A percentile compares a stretch with the other conserved stretches of the same genome.
Evolutionary conservation across 352 stramenopile genomes (phyloP).

Genomic region (Thalassiosira mediterranea): DNA sequence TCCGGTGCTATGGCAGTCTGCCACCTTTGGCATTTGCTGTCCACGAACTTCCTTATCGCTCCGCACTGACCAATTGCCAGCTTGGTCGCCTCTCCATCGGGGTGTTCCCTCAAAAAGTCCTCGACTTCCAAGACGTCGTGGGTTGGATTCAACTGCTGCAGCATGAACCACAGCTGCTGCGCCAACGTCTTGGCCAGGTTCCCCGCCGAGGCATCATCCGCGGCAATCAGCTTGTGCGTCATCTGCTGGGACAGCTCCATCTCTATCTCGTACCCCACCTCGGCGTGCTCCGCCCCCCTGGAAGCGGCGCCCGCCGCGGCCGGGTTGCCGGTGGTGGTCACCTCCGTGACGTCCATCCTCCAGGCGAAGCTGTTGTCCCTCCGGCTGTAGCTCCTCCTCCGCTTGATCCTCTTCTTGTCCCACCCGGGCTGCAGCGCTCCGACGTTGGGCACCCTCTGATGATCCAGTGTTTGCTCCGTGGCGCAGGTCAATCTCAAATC

Average conservation of each 20-base stretch:
- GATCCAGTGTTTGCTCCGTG: constrained; percentile 64
- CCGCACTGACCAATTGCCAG: constrained; percentile 74
- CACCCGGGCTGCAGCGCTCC: constrained; percentile 45
- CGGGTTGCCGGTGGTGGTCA: constrained; percentile 58
- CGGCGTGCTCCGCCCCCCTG: neutral
- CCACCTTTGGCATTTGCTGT: constrained; percentile 47
- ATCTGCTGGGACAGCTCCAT: constrained; percentile 64
- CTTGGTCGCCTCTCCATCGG: constrained; percentile 53
- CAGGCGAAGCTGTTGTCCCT: constrained; percentile 76
- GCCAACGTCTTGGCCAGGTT: constrained; percentile 57
- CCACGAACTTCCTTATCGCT: constrained; percentile 69
- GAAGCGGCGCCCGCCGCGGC: constrained; percentile 15
- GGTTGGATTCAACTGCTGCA: constrained; percentile 77
- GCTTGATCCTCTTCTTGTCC: constrained; percentile 68
- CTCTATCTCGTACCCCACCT: constrained; percentile 78
- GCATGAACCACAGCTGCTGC: constrained; percentile 78
- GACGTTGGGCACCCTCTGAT: constrained; percentile 35
- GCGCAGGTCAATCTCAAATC: constrained; percentile 73
- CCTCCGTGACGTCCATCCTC: constrained; percentile 83
- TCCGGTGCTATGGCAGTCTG: constrained; percentile 29
- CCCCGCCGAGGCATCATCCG: constrained; percentile 39
- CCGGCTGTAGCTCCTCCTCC: constrained; percentile 69
- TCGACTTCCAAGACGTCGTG: constrained; percentile 75
- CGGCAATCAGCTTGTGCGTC: constrained; percentile 67
- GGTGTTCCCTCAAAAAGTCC: constrained; percentile 68